Base-by-base conservation (phyloP, 306 rosid genomes). In the Nissolia schottii region DNA sequence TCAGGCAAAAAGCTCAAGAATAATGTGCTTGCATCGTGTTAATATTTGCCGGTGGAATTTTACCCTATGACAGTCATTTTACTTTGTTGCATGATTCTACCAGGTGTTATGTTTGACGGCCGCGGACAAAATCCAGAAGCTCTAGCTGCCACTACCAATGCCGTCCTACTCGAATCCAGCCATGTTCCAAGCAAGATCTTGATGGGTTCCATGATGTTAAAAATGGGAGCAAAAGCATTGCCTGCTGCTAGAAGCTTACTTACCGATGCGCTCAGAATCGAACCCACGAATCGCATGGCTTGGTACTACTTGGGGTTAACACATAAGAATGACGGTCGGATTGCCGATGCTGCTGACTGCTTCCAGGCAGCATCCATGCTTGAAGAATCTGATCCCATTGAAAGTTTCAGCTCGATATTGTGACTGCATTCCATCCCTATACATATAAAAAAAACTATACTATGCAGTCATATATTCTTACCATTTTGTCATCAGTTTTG, bases 331-430 rank as follows among this genome's bases (percentile, higher is more conserved):
- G 95, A 87, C 23, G 99, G 95, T 48, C 87, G 95, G 69, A 61
- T 79, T 23, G 76, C 81, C 0, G 96, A 94, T 76, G 99, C 99
- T 15, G 85, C 83, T 31, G 99, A 94, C 69, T 91, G 92, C 87
- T 91, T 89, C 80, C 96, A 94, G 67, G 99, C 97, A 73, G 99
- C 99, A 29, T 81, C 85, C 73, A 87, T 91, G 96, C 99, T 94
- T 53, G 95, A 91, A 86, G 97, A 94, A 87, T 85, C 92, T 1
- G 95, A 89, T 68, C 99, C 97, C 22, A 67, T 94, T 10, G 96
- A 94, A 83, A 81, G 81, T 72, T 94, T 91, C 84, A 76, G 81
- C 83, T 69, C 69, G 57, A 4, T 86, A 59, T 78, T 79, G 67
- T 94, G 88, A 90, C 50, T 31, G 38, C 32, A 67, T 20, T 49